Conservation (phyloP, 2,329 filamentous ascomycete genomes). For the Colletotrichum lupini region DNA sequence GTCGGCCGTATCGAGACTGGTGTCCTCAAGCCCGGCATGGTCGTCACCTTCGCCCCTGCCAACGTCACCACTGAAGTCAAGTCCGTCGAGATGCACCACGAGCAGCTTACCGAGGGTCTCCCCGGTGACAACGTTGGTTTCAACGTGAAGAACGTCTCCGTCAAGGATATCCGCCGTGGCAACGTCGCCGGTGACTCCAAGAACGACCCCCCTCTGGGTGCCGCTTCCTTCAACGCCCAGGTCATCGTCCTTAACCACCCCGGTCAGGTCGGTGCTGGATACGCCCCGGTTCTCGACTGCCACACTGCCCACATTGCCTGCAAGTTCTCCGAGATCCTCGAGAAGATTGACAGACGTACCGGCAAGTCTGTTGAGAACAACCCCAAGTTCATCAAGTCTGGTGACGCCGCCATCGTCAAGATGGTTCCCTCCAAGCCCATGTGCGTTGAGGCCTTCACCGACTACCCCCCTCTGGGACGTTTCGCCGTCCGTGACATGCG, state of each 20-base stretch:
- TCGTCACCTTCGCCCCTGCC: conserved; percentile 98
- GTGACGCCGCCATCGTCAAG: conserved; percentile 99
- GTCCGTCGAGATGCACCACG: conserved; percentile 99
- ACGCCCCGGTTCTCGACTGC: conserved; percentile 99
- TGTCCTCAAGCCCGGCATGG: conserved; percentile 90
- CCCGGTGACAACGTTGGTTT: conserved; percentile 99
- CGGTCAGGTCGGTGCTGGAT: conserved; percentile 98
- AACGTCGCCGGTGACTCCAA: conserved; percentile 99
- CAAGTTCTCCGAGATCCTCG: conserved; percentile 99
- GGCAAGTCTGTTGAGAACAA: conserved; percentile 92
- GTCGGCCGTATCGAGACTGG: conserved; percentile 99
- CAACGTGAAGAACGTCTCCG: conserved; percentile 99
- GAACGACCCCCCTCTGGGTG: conserved; percentile 93
- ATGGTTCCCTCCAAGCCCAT: conserved; percentile 99
- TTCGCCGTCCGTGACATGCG: conserved; percentile 99
- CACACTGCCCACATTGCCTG: conserved; percentile 99
- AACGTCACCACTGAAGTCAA: conserved; percentile 99
- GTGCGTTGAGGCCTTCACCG: conserved; percentile 99
- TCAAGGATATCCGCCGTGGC: conserved; percentile 99
- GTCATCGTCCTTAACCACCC: conserved; percentile 99
- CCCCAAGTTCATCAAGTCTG: conserved; percentile 99
- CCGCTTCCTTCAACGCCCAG: conserved; percentile 98
- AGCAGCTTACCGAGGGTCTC: conserved; percentile 94
- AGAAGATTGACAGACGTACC: conserved; percentile 99
- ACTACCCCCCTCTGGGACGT: conserved; percentile 99